phyloP scores from a whole-genome alignment of 176 grass and related monocot species.

The Avena eriantha region DNA sequence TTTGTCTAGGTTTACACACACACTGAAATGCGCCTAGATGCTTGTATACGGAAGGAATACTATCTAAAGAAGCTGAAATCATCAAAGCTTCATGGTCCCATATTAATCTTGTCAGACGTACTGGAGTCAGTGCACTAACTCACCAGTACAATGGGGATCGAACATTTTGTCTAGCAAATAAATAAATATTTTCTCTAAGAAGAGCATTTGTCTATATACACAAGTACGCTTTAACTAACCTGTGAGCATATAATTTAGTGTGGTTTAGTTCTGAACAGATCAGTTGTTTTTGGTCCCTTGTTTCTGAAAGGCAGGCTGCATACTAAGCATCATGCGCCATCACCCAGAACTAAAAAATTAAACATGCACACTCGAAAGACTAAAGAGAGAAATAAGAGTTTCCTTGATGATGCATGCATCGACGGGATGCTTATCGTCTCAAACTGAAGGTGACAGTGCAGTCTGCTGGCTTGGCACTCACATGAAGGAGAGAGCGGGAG shows the following conservation, averaged over 20 bases:
- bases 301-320: background rate
- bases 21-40: no score
- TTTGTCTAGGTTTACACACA: no score
- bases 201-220: background rate
- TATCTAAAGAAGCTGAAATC: conserved; percentile 6
- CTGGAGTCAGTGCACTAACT: background rate
- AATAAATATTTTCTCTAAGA: background rate
- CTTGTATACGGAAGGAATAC: background rate
- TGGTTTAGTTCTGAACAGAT: background rate
- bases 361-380: background rate
- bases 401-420: conserved; percentile 31
- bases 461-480: conserved; percentile 29
- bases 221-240: background rate
- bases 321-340: conserved; percentile 11
- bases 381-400: background rate
- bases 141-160: background rate
- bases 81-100: conserved; percentile 12
- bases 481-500: background rate
- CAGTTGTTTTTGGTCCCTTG: background rate
- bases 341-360: conserved; percentile 9
- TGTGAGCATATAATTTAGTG: background rate
- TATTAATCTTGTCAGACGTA: conserved; percentile 20
- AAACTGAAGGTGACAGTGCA: conserved; percentile 31
- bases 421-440: conserved; percentile 27
- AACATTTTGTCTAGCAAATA: background rate